These are phyloP conservation scores for Coffea humblotiana DNA, from an alignment of 305 asterid genomes.

Conservation along the genomic window DNA sequence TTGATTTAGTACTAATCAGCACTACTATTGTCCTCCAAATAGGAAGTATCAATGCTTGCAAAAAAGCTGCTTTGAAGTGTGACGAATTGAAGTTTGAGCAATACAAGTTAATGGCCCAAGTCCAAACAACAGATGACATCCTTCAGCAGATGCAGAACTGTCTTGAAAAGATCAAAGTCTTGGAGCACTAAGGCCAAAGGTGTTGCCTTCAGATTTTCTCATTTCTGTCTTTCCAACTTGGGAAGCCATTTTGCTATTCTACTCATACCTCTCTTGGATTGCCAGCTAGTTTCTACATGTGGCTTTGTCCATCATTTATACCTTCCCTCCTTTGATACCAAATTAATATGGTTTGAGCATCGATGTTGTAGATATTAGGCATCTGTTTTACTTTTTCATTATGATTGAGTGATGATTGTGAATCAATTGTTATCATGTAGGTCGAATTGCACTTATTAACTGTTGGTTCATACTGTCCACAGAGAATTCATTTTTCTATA, in stretches of 20 bases:
- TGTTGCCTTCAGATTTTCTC: neutral
- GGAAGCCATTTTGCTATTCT: neutral
- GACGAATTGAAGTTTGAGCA: constrained; percentile 74
- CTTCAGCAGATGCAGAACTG: constrained; percentile 64
- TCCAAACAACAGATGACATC: constrained; percentile 39
- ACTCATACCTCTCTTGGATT: neutral
- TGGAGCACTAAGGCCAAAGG: constrained; percentile 43
- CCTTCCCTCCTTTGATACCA: neutral
- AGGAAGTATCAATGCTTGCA: constrained; percentile 87
- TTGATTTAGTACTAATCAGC: neutral
- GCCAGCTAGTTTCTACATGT: neutral
- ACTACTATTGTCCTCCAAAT: neutral
- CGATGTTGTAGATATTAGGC: neutral
- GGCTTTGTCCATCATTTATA: neutral
- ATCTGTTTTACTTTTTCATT: no score
- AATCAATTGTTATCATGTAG: neutral
- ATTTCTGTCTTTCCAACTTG: neutral
- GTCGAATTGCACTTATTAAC: neutral
- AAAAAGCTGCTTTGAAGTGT: constrained; percentile 72
- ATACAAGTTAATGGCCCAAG: constrained; percentile 54
- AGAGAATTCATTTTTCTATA: neutral
- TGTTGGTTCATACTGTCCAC: neutral
- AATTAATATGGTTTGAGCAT: neutral
- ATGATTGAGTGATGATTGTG: neutral
- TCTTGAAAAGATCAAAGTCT: constrained; percentile 65